Evolutionary conservation across 306 rosid species (phyloP), one percentile per base, ranked within the genome.

Genomic region (Nissolia schottii): DNA sequence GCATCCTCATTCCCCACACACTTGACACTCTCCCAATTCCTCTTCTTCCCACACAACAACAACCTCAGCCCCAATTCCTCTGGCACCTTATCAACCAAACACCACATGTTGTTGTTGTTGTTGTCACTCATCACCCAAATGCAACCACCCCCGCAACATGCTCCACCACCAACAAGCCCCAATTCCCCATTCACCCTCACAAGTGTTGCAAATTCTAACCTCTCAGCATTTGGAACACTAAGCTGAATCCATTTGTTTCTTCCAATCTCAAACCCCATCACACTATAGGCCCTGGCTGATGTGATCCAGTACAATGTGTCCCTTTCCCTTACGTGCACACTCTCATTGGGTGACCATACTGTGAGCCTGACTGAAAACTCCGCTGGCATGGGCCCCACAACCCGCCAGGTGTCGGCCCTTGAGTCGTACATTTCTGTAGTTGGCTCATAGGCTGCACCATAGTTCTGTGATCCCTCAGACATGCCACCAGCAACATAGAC

Each of bases 261-360:
- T 13, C 50, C 28, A 50, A 88, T 67, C 45, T 84, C 79, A 55
- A 45, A 88, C 1, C 87, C 84, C 82, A 90, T 76, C 5, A 88
- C 81, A 75, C 86, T 84, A 4, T 82, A 90, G 0, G 84, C 93
- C 58, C 90, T 81, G 0, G 97, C 97, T 0, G 96, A 88, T 3
- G 98, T 93, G 24, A 90, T 77, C 97, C 96, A 93, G 5, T 90
- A 90, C 35, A 93, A 28, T 6, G 69, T 79, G n/a, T 82, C 82
- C 23, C 64, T 60, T 0, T 82, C 82, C 23, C 64, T 60, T 0
- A 82, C 70, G 56, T 35, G 73, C 3, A 88, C 92, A 34, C 83
- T 76, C 70, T 90, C 92, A 41, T 84, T 87, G 2, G 91, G 92
- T 14, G 97, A 88, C 98, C 98, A 90, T 10, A 93, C 87, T 0